These are phyloP conservation scores for Phytophthora melonis DNA, from an alignment of 352 stramenopile genomes.

Conservation along the genomic window DNA sequence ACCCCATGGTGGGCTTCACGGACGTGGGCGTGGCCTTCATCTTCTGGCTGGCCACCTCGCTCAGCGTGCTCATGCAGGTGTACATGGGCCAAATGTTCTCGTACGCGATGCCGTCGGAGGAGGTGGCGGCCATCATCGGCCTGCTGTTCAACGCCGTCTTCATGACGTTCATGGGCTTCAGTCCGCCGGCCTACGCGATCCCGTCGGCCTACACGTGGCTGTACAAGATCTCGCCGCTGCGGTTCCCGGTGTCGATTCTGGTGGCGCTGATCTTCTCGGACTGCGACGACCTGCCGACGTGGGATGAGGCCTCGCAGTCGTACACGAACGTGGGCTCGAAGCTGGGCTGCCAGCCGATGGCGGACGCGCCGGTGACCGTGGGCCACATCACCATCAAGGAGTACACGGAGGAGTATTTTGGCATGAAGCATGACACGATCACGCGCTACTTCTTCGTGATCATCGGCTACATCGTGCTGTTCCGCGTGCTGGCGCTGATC, in stretches of 20 bases:
- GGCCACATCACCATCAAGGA: constrained; percentile 36
- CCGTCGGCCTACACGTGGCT: constrained; percentile 46
- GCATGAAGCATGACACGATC: constrained; percentile 36
- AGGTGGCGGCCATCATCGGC: constrained; percentile 44
- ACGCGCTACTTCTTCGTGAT: constrained; percentile 32
- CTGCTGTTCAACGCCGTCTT: constrained; percentile 47
- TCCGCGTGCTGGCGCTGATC: constrained; percentile 40
- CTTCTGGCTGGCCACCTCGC: constrained; percentile 36
- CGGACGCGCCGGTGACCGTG: constrained; percentile 28
- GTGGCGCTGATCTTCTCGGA: constrained; percentile 38
- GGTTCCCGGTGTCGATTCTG: constrained; percentile 45
- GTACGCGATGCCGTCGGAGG: constrained; percentile 42
- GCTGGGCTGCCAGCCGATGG: constrained; percentile 36
- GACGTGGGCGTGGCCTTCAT: constrained; percentile 26
- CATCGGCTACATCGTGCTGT: constrained; percentile 39
- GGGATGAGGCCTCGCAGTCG: constrained; percentile 22
- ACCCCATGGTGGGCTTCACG: constrained; percentile 50
- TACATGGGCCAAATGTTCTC: constrained; percentile 50
- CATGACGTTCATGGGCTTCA: constrained; percentile 52
- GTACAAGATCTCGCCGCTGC: constrained; percentile 46
- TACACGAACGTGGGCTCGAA: constrained; percentile 39
- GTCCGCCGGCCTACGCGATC: constrained; percentile 34
- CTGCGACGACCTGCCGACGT: constrained; percentile 35
- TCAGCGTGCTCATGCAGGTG: constrained; percentile 44
- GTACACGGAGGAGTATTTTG: constrained; percentile 35